phyloP scores from a whole-genome alignment of 1,139 yeast genomes.

The Pichia sp. region DNA sequence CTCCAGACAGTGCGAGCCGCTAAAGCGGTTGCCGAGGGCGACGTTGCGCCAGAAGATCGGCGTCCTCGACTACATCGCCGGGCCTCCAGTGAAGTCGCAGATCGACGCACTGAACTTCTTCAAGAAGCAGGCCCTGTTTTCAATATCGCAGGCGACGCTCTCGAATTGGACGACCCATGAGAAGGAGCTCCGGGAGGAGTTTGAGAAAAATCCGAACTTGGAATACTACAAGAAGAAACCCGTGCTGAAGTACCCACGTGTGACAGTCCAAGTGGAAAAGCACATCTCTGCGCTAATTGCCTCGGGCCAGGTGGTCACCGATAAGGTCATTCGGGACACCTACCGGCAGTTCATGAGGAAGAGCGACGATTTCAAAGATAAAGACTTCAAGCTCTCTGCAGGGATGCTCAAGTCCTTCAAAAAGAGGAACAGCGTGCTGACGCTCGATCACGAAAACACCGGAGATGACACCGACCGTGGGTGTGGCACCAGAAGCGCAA shows the following conservation, averaged over 20 bases:
- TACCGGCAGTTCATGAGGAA: constrained; percentile 24
- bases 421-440: constrained; percentile 23
- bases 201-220: constrained; percentile 25
- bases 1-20: background rate
- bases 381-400: constrained; percentile 26
- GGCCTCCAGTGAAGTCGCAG: constrained; percentile 30
- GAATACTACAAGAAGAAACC: constrained; percentile 30
- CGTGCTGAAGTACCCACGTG: constrained; percentile 32
- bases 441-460: background rate
- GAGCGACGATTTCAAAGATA: constrained; percentile 23
- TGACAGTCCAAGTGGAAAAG: constrained; percentile 31
- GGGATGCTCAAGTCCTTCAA: constrained; percentile 34
- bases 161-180: constrained; percentile 32
- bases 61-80: constrained; percentile 31
- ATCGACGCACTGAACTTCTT: constrained; percentile 28
- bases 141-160: constrained; percentile 34
- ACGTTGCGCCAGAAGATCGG: constrained; percentile 31
- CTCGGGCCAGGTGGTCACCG: constrained; percentile 24
- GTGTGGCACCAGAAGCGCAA: too few relatives aligned
- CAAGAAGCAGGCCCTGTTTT: constrained; percentile 22
- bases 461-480: background rate
- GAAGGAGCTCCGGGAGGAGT: constrained; percentile 23
- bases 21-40: constrained; percentile 29
- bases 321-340: constrained; percentile 26
- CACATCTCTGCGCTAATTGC: constrained; percentile 21